A percentile compares a stretch with the other conserved stretches of the same genome.
phyloP scores from a whole-genome alignment of 352 stramenopile species.

The Globisporangium cylindrosporum region DNA sequence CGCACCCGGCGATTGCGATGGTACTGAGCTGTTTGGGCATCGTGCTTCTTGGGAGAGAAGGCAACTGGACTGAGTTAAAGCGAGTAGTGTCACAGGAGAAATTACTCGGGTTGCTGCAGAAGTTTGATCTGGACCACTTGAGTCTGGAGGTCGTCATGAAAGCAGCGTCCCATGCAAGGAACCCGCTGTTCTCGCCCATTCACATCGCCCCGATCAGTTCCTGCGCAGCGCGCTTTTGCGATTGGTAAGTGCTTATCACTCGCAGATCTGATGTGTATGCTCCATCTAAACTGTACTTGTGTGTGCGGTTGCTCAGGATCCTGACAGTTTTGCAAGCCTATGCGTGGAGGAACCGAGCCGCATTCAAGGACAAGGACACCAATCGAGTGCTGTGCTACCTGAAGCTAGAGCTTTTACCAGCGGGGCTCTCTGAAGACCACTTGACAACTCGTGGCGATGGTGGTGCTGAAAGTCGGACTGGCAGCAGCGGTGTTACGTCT shows the following conservation, averaged over 20 bases:
- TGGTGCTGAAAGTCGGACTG: background rate
- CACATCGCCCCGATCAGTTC: conserved; percentile 80
- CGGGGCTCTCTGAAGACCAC: conserved; percentile 6
- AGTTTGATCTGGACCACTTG: conserved; percentile 42
- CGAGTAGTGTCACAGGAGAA: conserved; percentile 65
- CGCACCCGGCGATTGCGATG: conserved; percentile 76
- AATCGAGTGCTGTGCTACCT: conserved; percentile 45
- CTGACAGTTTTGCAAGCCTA: conserved; percentile 61
- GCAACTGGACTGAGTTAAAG: conserved; percentile 48
- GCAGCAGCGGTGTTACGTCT: background rate
- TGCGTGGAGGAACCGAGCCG: conserved; percentile 44
- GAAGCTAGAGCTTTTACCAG: conserved; percentile 47
- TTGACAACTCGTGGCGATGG: background rate
- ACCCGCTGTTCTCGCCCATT: conserved; percentile 59
- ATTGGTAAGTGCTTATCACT: conserved; percentile 50
- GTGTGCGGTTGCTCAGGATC: conserved; percentile 32
- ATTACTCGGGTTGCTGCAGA: conserved; percentile 42
- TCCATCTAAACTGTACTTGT: background rate
- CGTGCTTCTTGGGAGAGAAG: conserved; percentile 44
- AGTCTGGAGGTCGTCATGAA: conserved; percentile 29
- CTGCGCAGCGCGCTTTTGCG: conserved; percentile 86
- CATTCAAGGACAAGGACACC: conserved; percentile 42
- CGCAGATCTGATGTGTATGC: background rate
- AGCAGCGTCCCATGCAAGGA: conserved; percentile 49
- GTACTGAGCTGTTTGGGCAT: conserved; percentile 58